Evolutionary conservation across 2,329 filamentous ascomycete genomes (phyloP).

Genomic region (Fusarium xyrophilum): DNA sequence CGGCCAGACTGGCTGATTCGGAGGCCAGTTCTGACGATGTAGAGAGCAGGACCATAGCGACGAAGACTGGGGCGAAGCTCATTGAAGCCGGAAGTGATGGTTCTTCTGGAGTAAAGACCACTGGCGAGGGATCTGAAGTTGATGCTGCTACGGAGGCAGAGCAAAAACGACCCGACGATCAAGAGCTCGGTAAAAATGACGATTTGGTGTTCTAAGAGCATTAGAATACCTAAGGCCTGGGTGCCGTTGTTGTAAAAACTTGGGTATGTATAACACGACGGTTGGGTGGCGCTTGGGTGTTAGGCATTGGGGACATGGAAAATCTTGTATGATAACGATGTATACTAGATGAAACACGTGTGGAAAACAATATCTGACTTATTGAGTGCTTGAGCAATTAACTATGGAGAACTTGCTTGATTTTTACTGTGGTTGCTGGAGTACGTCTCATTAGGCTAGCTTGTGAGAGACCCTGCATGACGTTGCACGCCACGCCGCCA

Average conservation of each 20-base stretch:
- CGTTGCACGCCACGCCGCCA: slow-evolving; percentile 2
- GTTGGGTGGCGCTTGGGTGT: slow-evolving; percentile 24
- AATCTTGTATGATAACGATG: slow-evolving; percentile 22
- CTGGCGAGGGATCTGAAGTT: background rate
- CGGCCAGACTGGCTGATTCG: background rate
- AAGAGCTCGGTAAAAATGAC: slow-evolving; percentile 4
- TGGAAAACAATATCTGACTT: background rate
- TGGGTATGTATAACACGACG: slow-evolving; percentile 32
- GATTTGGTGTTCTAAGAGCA: slow-evolving; percentile 23
- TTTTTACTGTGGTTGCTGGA: background rate
- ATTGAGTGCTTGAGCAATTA: background rate
- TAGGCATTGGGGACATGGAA: background rate
- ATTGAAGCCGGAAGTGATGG: background rate
- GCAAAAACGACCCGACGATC: slow-evolving; percentile 10
- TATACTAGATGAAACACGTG: slow-evolving; percentile 10
- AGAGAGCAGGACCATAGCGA: background rate
- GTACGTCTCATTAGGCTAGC: slow-evolving; percentile 21
- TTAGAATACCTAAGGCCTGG: background rate
- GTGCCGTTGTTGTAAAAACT: slow-evolving; percentile 19
- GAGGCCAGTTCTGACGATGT: background rate
- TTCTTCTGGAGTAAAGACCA: background rate
- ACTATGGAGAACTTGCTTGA: background rate
- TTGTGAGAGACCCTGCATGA: slow-evolving; percentile 26
- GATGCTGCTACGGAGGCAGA: background rate
- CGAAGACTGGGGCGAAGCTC: background rate